Conservation (phyloP, 139 green algal genomes). For the Chlamydomonas sp. region DNA sequence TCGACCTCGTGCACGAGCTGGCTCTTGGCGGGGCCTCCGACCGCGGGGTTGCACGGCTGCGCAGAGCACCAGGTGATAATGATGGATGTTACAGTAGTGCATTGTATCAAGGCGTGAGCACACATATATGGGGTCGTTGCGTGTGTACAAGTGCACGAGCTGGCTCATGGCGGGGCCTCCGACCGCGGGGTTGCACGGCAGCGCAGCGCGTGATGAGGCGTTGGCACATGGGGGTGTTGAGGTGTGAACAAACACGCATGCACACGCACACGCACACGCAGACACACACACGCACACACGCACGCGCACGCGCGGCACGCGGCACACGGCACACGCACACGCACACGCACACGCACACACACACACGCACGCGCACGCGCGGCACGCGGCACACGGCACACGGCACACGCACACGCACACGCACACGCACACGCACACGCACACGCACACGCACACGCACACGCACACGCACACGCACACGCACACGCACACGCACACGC, state of each 20-base stretch:
- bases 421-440: background rate
- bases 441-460: background rate
- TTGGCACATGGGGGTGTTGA: too few relatives aligned
- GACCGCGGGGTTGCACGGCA: slow-evolving; percentile 23
- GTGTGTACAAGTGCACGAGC: slow-evolving; percentile 18
- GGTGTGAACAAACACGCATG: too few relatives aligned
- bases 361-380: too few relatives aligned
- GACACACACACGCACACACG: too few relatives aligned
- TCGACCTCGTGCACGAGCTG: slow-evolving; percentile 71
- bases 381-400: too few relatives aligned
- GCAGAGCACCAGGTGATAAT: slow-evolving; percentile 1
- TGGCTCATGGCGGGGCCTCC: slow-evolving; percentile 20
- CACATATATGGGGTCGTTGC: slow-evolving; percentile 2
- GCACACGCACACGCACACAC: slow-evolving; percentile 11
- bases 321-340: too few relatives aligned
- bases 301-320: too few relatives aligned
- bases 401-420: background rate
- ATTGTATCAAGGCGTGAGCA: slow-evolving; percentile 20
- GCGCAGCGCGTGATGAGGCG: too few relatives aligned
- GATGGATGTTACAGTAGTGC: too few relatives aligned
- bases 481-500: background rate
- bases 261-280: too few relatives aligned
- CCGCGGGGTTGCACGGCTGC: slow-evolving; percentile 23
- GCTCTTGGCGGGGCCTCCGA: slow-evolving; percentile 20
- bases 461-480: background rate